Conservation (phyloP, 1,284 basidiomycete species). For the Puccinia triticina region DNA sequence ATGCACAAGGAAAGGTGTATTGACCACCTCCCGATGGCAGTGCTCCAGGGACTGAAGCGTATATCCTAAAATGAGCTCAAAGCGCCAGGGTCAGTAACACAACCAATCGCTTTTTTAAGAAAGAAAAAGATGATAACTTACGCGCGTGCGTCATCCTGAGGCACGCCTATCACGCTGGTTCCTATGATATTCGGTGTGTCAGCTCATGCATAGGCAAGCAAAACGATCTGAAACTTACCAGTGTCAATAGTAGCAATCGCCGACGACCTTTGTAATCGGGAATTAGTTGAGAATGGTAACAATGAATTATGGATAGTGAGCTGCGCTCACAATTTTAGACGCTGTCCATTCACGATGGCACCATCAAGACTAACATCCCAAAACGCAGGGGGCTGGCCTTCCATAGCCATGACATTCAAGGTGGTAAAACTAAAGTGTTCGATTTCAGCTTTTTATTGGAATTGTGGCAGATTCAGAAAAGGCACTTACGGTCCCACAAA, state of each 20-base stretch:
- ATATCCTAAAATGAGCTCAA: conserved; percentile 10
- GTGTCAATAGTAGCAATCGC: conserved; percentile 42
- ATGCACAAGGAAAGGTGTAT: conserved; percentile 34
- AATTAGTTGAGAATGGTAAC: not conserved
- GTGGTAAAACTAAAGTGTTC: conserved; percentile 20
- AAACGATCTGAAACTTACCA: not conserved
- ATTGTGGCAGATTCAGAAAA: not conserved
- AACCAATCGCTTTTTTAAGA: not conserved
- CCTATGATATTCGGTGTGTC: not conserved
- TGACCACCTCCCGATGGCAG: conserved; percentile 2
- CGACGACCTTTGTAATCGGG: conserved; percentile 1
- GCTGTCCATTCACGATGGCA: conserved; percentile 28
- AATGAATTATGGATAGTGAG: not conserved
- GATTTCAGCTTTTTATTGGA: not conserved
- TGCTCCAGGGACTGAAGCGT: conserved; percentile 35
- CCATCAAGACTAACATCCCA: conserved; percentile 43
- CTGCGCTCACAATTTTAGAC: not conserved
- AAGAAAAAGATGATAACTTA: not conserved
- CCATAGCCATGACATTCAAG: conserved; percentile 47
- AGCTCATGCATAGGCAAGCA: not conserved
- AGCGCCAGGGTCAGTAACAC: not conserved
- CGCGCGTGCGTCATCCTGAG: conserved; percentile 28
- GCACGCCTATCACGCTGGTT: conserved; percentile 38
- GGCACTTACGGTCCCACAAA: conserved; percentile 35
- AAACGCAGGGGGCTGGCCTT: conserved; percentile 30